These are phyloP conservation scores for Marchantia paleacea DNA, from an alignment of 225 moss, liverwort and hornwort genomes.

Conservation along the genomic window DNA sequence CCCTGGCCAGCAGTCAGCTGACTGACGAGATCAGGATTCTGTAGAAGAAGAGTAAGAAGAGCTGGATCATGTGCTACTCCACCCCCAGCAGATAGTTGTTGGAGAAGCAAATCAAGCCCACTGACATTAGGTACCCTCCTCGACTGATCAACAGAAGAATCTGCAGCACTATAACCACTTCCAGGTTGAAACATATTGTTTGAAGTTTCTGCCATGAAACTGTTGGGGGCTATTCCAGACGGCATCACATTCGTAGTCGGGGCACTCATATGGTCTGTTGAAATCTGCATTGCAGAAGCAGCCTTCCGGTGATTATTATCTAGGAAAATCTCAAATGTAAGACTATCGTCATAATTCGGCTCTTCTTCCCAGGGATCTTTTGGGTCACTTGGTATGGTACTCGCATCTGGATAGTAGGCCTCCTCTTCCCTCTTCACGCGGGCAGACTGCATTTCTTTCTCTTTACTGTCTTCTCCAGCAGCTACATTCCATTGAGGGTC, in stretches of 20 bases:
- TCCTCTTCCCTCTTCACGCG: constrained; percentile 95
- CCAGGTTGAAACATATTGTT: not conserved
- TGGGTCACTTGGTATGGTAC: constrained; percentile 66
- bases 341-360: constrained; percentile 81
- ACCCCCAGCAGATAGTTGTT: constrained; percentile 31
- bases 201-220: constrained; percentile 14
- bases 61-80: constrained; percentile 71
- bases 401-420: constrained; percentile 54
- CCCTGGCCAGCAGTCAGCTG: constrained; percentile 74
- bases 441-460: constrained; percentile 65
- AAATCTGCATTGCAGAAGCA: constrained; percentile 2
- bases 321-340: constrained; percentile 73
- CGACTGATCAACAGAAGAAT: constrained; percentile 4
- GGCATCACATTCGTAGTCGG: constrained; percentile 5
- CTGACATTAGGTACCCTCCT: constrained; percentile 13
- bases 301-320: constrained; percentile 32
- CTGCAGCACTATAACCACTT: constrained; percentile 2
- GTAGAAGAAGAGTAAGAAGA: constrained; percentile 88
- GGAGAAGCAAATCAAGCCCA: constrained; percentile 28
- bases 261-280: constrained; percentile 16
- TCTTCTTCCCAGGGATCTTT: constrained; percentile 98
- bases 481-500: constrained; percentile 71
- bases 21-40: constrained; percentile 76
- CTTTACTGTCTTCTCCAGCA: constrained; percentile 87
- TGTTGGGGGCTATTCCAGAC: not conserved